phyloP scores from a whole-genome alignment of 1,284 basidiomycete species.

The Cutaneotrichosporon cavernicola region DNA sequence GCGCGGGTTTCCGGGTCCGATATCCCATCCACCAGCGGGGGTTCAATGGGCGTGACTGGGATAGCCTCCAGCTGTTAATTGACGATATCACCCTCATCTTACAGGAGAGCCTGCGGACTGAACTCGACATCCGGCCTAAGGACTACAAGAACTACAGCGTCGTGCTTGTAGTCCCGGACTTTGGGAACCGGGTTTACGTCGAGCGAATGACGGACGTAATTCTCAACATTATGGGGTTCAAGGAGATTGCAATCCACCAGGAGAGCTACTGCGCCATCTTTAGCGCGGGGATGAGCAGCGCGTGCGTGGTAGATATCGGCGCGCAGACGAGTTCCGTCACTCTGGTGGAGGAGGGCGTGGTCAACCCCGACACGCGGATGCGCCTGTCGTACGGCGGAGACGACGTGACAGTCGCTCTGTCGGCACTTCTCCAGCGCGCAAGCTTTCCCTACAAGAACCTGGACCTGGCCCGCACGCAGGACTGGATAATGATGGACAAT shows the following conservation, averaged over 20 bases:
- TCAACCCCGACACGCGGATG: constrained; percentile 85
- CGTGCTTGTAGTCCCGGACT: constrained; percentile 88
- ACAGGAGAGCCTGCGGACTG: constrained; percentile 61
- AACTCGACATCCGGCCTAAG: constrained; percentile 60
- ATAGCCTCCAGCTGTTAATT: constrained; percentile 65
- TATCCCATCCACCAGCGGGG: constrained; percentile 74
- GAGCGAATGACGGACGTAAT: constrained; percentile 75
- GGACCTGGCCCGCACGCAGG: constrained; percentile 70
- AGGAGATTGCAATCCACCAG: constrained; percentile 86
- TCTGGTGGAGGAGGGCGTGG: constrained; percentile 92
- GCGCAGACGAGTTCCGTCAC: constrained; percentile 79
- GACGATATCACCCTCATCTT: constrained; percentile 76
- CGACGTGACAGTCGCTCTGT: constrained; percentile 86
- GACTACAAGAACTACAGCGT: constrained; percentile 78
- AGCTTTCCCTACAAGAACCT: constrained; percentile 85
- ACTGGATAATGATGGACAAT: constrained; percentile 86
- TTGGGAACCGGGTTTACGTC: constrained; percentile 81
- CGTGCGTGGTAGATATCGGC: constrained; percentile 94
- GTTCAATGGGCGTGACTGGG: constrained; percentile 78
- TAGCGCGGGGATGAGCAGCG: constrained; percentile 88
- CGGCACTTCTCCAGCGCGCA: constrained; percentile 74
- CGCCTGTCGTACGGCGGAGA: constrained; percentile 84
- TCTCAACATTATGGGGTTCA: constrained; percentile 81
- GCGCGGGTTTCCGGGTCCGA: constrained; percentile 66
- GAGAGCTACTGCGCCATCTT: constrained; percentile 92